Conservation (phyloP, 2,329 filamentous ascomycete genomes). For the Boeremia lycopersici region DNA sequence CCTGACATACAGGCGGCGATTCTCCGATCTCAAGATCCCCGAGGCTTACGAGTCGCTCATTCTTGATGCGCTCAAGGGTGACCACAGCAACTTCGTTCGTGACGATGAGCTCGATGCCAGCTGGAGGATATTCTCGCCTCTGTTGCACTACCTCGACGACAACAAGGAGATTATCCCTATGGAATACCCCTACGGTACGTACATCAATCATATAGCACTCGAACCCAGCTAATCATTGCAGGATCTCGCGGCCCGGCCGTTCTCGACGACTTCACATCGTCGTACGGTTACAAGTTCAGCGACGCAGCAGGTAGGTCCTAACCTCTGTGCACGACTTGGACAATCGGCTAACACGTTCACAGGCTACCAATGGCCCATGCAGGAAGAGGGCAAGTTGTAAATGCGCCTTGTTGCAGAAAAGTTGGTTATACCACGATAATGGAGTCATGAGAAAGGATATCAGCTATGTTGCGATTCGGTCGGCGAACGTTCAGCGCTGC, state of each 20-base stretch:
- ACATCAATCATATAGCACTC: neutral
- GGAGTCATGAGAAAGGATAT: slow-evolving; percentile 22
- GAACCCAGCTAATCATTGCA: slow-evolving; percentile 46
- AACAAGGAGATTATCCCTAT: slow-evolving; percentile 99
- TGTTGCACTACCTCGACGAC: slow-evolving; percentile 96
- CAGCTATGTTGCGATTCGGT: slow-evolving; percentile 13
- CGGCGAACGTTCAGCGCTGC: slow-evolving; percentile 10
- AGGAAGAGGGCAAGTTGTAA: slow-evolving; percentile 45
- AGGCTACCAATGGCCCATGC: slow-evolving; percentile 51
- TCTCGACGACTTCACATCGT: slow-evolving; percentile 96
- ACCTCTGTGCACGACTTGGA: slow-evolving; percentile 8
- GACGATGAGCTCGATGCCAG: slow-evolving; percentile 84
- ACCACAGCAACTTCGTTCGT: slow-evolving; percentile 90
- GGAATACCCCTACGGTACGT: slow-evolving; percentile 97
- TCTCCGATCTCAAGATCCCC: slow-evolving; percentile 98
- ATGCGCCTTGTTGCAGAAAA: slow-evolving; percentile 18
- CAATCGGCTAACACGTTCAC: slow-evolving; percentile 22
- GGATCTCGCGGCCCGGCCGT: slow-evolving; percentile 96
- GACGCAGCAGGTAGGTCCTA: slow-evolving; percentile 74
- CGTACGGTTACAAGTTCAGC: slow-evolving; percentile 98
- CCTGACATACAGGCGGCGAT: slow-evolving; percentile 94
- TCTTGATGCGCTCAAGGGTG: slow-evolving; percentile 95
- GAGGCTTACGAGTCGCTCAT: slow-evolving; percentile 99
- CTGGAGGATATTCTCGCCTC: slow-evolving; percentile 98
- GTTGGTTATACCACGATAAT: slow-evolving; percentile 22